These are phyloP conservation scores for Hypoxylon sp. DNA, from an alignment of 2,329 filamentous ascomycete genomes.

Conservation along the genomic window DNA sequence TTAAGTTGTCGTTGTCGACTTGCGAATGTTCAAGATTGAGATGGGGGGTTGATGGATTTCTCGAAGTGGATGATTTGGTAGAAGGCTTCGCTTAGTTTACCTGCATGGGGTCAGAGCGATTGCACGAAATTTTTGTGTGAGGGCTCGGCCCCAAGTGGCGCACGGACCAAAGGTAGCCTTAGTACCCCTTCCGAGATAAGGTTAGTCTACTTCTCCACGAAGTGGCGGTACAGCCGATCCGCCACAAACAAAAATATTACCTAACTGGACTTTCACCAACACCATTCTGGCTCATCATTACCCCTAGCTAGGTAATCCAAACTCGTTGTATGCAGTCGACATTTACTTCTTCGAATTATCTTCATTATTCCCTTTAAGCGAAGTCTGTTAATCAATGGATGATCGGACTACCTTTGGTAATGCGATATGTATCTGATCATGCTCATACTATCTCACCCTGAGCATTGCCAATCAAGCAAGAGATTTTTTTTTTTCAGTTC, in stretches of 20 bases:
- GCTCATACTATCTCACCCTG: not conserved
- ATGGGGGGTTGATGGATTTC: constrained; percentile 47
- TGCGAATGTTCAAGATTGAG: constrained; percentile 55
- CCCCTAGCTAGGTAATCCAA: not conserved
- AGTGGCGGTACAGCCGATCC: not conserved
- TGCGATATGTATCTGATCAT: not conserved
- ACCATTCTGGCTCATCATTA: not conserved
- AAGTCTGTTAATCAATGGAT: not conserved
- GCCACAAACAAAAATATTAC: not conserved
- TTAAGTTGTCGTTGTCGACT: constrained; percentile 60
- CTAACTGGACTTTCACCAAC: not conserved
- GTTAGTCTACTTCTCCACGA: too few relatives aligned
- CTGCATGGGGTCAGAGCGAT: constrained; percentile 27
- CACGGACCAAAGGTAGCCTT: too few relatives aligned
- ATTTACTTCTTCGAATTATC: not conserved
- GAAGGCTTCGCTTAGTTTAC: constrained; percentile 45
- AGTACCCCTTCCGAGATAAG: too few relatives aligned
- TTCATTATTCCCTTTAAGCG: not conserved
- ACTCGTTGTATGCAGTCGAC: not conserved
- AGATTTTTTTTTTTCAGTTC: not conserved
- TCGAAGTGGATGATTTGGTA: constrained; percentile 41
- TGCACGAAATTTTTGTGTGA: constrained; percentile 48
- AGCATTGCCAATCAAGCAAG: not conserved
- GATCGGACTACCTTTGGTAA: not conserved
- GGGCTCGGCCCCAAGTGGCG: constrained; percentile 44